These are phyloP conservation scores for Podochytrium sp. DNA, from an alignment of 192 early-diverging fungal species.

Conservation along the genomic window DNA sequence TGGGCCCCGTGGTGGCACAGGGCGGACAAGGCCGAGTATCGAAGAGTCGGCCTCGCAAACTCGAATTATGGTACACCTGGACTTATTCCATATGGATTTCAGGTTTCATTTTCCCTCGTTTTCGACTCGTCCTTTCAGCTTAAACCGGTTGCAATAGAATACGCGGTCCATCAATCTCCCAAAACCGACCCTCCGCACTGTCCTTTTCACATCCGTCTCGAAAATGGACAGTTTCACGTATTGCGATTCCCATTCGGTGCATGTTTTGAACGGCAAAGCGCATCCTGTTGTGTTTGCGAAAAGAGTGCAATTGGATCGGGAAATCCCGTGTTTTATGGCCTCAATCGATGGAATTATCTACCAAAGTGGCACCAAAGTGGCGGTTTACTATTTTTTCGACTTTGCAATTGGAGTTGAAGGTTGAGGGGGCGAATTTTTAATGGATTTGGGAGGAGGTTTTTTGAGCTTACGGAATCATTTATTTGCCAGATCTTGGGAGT, in stretches of 20 bases:
- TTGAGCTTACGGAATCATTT: not conserved
- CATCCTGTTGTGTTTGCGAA: slow-evolving; percentile 14
- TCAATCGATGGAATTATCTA: slow-evolving; percentile 49
- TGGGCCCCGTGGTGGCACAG: no score
- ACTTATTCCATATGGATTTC: slow-evolving; percentile 50
- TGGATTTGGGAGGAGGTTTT: not conserved
- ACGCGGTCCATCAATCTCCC: slow-evolving; percentile 28
- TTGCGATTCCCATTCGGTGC: slow-evolving; percentile 41
- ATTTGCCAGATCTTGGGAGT: slow-evolving; percentile 35
- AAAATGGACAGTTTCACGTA: slow-evolving; percentile 38
- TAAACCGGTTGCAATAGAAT: not conserved
- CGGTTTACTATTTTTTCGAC: slow-evolving; percentile 48
- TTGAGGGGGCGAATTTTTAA: not conserved
- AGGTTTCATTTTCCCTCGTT: not conserved
- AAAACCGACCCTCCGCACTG: slow-evolving; percentile 41
- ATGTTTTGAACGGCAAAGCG: slow-evolving; percentile 32
- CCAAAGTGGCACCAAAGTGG: slow-evolving; percentile 41
- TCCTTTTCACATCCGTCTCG: slow-evolving; percentile 39
- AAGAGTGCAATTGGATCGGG: slow-evolving; percentile 17
- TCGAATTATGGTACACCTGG: not conserved
- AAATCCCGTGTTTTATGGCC: slow-evolving; percentile 30
- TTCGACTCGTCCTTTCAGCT: not conserved
- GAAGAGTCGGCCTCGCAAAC: no score
- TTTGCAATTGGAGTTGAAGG: slow-evolving; percentile 45
- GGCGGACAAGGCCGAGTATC: no score